Percentiles rank a stretch among this genome's conserved stretches.
phyloP scores from a whole-genome alignment of 768 basidiomycete genomes.

The Macrolepiota dolichaula region DNA sequence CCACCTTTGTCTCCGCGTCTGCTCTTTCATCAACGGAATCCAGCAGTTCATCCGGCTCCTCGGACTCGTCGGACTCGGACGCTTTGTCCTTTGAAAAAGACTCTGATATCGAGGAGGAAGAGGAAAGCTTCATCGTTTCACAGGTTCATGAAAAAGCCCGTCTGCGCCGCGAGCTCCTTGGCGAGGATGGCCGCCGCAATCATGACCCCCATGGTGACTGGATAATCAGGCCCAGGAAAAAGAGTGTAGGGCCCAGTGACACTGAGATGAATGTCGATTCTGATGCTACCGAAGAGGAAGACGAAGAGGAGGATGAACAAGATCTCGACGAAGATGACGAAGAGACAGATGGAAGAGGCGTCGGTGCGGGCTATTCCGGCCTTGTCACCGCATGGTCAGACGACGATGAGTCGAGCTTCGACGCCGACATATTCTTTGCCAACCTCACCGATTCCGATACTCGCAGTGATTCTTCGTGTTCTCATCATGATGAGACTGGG shows the following conservation, averaged over 20 bases:
- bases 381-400: conserved; percentile 78
- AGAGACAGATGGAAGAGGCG: conserved; percentile 21
- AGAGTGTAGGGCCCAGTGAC: conserved; percentile 63
- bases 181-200: conserved; percentile 39
- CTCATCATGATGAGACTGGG: conserved; percentile 19
- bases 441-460: conserved; percentile 41
- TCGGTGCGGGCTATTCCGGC: conserved; percentile 45
- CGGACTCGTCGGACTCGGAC: conserved; percentile 43
- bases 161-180: conserved; percentile 56
- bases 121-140: conserved; percentile 55
- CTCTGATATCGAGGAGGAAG: conserved; percentile 56
- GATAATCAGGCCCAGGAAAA: conserved; percentile 69
- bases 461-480: conserved; percentile 13
- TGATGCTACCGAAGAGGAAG: conserved; percentile 59
- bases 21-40: conserved; percentile 40
- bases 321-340: conserved; percentile 45
- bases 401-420: conserved; percentile 74
- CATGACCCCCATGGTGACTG: conserved; percentile 40
- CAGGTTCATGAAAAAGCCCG: conserved; percentile 50
- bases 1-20: conserved; percentile 69
- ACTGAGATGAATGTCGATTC: conserved; percentile 63
- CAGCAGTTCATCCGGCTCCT: conserved; percentile 46
- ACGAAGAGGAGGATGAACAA: conserved; percentile 42
- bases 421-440: conserved; percentile 82
- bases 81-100: conserved; percentile 49